Base-by-base conservation (phyloP, 2,329 filamentous ascomycete species). In the Westerdykella aurantiaca region DNA sequence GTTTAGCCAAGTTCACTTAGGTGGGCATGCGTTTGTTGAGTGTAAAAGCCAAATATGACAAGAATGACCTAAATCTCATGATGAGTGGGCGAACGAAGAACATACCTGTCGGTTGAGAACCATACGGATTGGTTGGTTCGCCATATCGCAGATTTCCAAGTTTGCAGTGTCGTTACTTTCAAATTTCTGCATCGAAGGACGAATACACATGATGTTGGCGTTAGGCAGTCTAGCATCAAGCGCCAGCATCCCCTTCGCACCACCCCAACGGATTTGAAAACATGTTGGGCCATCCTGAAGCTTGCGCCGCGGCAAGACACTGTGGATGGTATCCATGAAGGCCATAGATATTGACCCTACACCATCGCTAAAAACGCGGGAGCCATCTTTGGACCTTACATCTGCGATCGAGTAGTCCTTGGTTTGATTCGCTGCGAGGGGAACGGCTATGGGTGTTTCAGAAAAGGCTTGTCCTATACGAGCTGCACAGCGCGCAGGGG, bases 171-270 rank as follows among this genome's bases (percentile, higher is more conserved):
- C 61, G 41, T 80, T 48, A 14, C 48, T 82, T 1, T 74, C 60
- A 50, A 93, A 95, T 55, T 95, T 95, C 44, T 79, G 73, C 88
- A 95, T 95, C 4, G 86, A 91, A 1, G 73, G 68, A 2, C 88
- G 78, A 16, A 94, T 68, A 22, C 71, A 70, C 33, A 95, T 71
- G 2, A 72, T 59, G 23, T 77, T 35, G 5, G n/a, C 45, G 0
- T 82, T 85, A 0, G 55, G 2, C 0, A 90, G 69, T 1, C 72
- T 69, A 9, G 73, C 69, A 53, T 94, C 86, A 0, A 91, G 66
- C 0, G 84, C 79, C 0, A 93, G 72, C 80, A 90, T 87, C 0
- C 87, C 88, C 64, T 94, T 94, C 4, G 80, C 81, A 0, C 85
- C 86, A 22, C 74, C 80, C 60, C 80, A 84, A 2, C 88, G 78